Conservation (phyloP, 2,329 filamentous ascomycete genomes). For the Fusarium robinianum region DNA sequence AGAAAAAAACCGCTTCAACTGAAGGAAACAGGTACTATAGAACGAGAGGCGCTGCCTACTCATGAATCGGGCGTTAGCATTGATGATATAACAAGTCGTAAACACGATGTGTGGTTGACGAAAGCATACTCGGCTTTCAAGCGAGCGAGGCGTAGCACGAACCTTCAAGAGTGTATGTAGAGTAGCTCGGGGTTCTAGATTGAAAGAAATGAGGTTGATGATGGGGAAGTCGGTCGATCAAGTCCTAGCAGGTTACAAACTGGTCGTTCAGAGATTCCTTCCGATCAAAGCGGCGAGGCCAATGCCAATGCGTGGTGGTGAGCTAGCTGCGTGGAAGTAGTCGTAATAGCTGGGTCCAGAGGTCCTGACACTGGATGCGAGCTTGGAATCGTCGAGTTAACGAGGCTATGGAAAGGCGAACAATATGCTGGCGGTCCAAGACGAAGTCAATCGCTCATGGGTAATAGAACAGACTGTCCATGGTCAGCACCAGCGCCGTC, state of each 20-base stretch:
- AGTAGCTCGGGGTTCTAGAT: too few relatives aligned
- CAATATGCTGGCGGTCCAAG: slow-evolving; percentile 5
- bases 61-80: too few relatives aligned
- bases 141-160: too few relatives aligned
- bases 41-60: slow-evolving; percentile 5
- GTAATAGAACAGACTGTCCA: slow-evolving; percentile 19
- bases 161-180: slow-evolving; percentile 10
- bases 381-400: slow-evolving; percentile 2
- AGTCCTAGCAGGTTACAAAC: slow-evolving; percentile 18
- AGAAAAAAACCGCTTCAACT: too few relatives aligned
- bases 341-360: slow-evolving; percentile 9
- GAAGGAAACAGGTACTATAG: neutral
- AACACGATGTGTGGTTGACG: neutral
- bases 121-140: too few relatives aligned
- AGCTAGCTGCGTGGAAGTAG: slow-evolving; percentile 6
- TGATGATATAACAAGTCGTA: slow-evolving; percentile 7
- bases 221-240: slow-evolving; percentile 4
- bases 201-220: neutral
- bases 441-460: slow-evolving; percentile 8
- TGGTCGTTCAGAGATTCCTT: slow-evolving; percentile 10
- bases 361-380: neutral
- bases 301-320: slow-evolving; percentile 12
- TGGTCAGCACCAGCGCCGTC: slow-evolving; percentile 8
- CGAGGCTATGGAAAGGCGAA: slow-evolving; percentile 12
- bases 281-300: slow-evolving; percentile 6